A percentile compares a stretch with the other conserved stretches of the same genome.
These are phyloP conservation scores for Condylostoma magnum DNA, from an alignment of 169 alveolate genomes.

Conservation along the genomic window DNA sequence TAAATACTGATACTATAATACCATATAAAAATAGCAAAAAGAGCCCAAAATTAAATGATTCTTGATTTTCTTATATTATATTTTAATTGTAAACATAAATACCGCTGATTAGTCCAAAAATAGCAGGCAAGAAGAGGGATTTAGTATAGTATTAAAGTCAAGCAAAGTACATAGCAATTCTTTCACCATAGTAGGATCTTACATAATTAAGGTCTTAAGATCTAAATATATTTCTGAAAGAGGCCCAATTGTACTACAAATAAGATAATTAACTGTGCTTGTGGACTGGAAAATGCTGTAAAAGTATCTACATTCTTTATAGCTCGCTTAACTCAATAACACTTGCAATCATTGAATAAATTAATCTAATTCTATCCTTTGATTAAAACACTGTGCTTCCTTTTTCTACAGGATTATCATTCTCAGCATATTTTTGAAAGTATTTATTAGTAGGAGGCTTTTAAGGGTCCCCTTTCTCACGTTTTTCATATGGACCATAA, in stretches of 20 bases:
- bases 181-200: slow-evolving; percentile 60
- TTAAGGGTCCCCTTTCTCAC: neutral
- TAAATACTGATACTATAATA: neutral
- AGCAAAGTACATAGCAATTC: slow-evolving; percentile 67
- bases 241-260: slow-evolving; percentile 23
- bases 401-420: neutral
- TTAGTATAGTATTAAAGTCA: slow-evolving; percentile 57
- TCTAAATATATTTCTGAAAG: neutral
- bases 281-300: neutral
- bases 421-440: neutral
- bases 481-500: slow-evolving; percentile 8
- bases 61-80: neutral
- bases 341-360: neutral
- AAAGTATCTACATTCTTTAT: neutral
- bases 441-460: neutral
- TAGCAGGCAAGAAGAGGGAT: slow-evolving; percentile 50
- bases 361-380: neutral
- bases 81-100: neutral
- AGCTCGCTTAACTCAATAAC: neutral
- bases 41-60: neutral
- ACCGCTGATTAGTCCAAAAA: slow-evolving; percentile 37
- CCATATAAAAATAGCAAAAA: slow-evolving; percentile 1
- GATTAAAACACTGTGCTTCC: neutral
- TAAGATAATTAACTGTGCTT: neutral
- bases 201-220: neutral